Evolutionary conservation across 257 asterid genomes (phyloP), one percentile per base, ranked within the genome.

Genomic region (Solanum acaule): DNA sequence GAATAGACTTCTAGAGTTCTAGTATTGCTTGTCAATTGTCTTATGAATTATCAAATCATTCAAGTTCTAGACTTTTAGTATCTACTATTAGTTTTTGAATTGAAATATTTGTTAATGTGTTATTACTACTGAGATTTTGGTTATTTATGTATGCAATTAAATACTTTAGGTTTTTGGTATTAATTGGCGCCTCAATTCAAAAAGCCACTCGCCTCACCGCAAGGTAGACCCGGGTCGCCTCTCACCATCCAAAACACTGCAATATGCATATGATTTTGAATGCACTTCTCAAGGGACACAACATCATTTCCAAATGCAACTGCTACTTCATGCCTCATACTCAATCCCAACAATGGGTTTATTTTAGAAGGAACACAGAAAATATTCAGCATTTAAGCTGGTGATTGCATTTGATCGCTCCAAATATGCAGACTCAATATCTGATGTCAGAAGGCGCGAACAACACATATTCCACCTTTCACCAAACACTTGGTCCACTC

Each of bases 371-470:
- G 92, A 96, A 96, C 94, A 95, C 72, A 81, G 96, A 89, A 94
- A 89, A 88, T 94, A 96, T 91, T 96, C 98, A 92, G 93, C 99
- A 83, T 96, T 92, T 78, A 96, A 92, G 91, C 90, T 94, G 83
- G 96, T 92, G 99, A 96, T 90, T 94, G 99, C 93, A 94, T 93
- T 89, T 95, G 98, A 87, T 95, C 96, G 90, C 94, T 95, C 96
- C 86, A 96, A 93, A 90, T 92, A 95, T 40, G 95, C 95, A 90
- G 96, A 96, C 92, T 96, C 98, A 86, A 96, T 95, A 91, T 96
- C 98, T 77, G 98, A 96, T 94, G 93, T 90, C 88, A 96, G 90
- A 94, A 91, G 85, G 96, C 91, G 73, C 96, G 95, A 33, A 94
- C 96, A 85, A 94, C 90, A 25, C 94, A 93, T 90, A 94, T 90